Evolutionary conservation across 495 filamentous ascomycete species (phyloP).

Genomic region (Filosporella fistucella): DNA sequence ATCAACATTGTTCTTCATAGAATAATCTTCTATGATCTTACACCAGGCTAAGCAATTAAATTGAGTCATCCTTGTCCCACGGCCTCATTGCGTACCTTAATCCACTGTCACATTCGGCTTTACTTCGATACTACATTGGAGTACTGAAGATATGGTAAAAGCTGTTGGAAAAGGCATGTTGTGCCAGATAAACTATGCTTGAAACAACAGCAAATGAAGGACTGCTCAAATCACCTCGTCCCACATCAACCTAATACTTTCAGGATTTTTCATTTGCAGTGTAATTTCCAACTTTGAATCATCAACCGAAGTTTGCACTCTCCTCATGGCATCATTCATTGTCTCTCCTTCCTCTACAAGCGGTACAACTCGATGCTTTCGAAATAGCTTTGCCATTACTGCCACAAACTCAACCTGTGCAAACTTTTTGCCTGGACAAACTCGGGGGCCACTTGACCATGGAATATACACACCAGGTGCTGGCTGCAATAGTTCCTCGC

Average conservation of each 20-base stretch:
- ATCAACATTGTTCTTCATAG: too few relatives aligned
- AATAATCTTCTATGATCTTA: too few relatives aligned
- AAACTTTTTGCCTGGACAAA: conserved; percentile 48
- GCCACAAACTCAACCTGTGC: conserved; percentile 51
- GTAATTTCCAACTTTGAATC: conserved; percentile 32
- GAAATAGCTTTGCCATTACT: conserved; percentile 37
- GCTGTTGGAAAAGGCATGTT: too few relatives aligned
- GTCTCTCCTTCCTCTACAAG: conserved; percentile 27
- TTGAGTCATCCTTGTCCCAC: too few relatives aligned
- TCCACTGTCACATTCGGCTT: too few relatives aligned
- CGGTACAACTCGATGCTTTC: conserved; percentile 28
- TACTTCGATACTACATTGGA: too few relatives aligned
- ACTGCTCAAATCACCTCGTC: too few relatives aligned
- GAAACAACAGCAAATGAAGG: too few relatives aligned
- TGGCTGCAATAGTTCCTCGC: conserved; percentile 27
- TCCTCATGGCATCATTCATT: conserved; percentile 23
- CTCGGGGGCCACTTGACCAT: conserved; percentile 42
- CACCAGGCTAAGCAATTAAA: too few relatives aligned
- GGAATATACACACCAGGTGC: conserved; percentile 35
- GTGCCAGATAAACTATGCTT: too few relatives aligned
- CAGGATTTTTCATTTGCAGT: conserved; percentile 37
- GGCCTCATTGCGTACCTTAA: too few relatives aligned
- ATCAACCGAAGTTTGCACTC: conserved; percentile 29
- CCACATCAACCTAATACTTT: conserved; percentile 27
- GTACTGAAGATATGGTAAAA: too few relatives aligned